Evolutionary conservation across 495 filamentous ascomycete species (phyloP).

Genomic region (Penicillium cosmopolitanum): DNA sequence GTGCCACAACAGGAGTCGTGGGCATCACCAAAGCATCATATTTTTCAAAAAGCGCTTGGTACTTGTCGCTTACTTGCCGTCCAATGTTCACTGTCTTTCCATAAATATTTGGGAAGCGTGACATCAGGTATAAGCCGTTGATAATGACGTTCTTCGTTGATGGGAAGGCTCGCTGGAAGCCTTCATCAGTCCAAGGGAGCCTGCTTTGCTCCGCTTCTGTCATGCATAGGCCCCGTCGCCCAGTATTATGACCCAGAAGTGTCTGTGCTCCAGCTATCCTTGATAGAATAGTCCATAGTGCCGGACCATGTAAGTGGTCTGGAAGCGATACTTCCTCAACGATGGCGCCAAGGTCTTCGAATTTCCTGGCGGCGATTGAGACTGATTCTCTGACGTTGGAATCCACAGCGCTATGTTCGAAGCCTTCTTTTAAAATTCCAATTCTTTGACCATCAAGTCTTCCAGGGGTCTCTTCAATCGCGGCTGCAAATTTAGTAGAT

Average conservation of each 20-base stretch:
- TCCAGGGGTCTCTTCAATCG: conserved; percentile 25
- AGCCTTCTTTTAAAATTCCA: conserved; percentile 56
- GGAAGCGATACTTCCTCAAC: conserved; percentile 57
- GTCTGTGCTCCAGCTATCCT: conserved; percentile 47
- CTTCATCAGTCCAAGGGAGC: conserved; percentile 37
- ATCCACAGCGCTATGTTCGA: conserved; percentile 47
- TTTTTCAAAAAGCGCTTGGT: conserved; percentile 43
- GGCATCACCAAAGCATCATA: conserved; percentile 55
- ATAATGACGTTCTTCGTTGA: conserved; percentile 49
- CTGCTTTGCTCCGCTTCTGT: conserved; percentile 39
- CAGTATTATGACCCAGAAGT: conserved; percentile 42
- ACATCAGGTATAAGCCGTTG: conserved; percentile 44
- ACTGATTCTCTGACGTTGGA: conserved; percentile 46
- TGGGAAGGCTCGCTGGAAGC: conserved; percentile 39
- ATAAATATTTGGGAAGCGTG: conserved; percentile 43
- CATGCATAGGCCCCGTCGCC: conserved; percentile 43
- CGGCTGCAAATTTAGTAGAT: conserved; percentile 43
- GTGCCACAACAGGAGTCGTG: conserved; percentile 47
- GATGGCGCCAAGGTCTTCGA: conserved; percentile 53
- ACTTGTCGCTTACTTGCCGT: conserved; percentile 46
- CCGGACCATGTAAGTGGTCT: conserved; percentile 48
- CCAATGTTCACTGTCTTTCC: conserved; percentile 46
- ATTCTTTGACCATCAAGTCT: conserved; percentile 54
- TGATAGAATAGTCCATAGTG: conserved; percentile 55
- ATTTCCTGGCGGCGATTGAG: conserved; percentile 45